A percentile compares a stretch with the other conserved stretches of the same genome.
Evolutionary conservation across 768 basidiomycete species (phyloP).

Genomic region (Pleurotus djamor): DNA sequence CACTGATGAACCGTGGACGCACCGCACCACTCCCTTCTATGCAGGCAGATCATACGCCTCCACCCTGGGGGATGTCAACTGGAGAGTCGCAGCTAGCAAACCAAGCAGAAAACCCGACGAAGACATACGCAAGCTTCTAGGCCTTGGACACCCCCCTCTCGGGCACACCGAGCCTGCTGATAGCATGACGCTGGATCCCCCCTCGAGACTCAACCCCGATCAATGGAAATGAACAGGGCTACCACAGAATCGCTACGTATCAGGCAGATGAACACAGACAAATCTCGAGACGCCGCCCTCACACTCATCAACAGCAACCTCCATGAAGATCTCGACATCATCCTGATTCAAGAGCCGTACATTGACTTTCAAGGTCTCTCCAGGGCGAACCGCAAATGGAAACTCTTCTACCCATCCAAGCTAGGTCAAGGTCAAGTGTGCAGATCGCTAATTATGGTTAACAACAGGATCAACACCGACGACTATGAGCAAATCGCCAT

Average conservation of each 20-base stretch:
- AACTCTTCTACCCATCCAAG: constrained; percentile 22
- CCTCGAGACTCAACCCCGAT: not conserved
- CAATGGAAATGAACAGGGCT: not conserved
- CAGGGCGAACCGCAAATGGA: constrained; percentile 11
- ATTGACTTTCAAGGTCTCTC: constrained; percentile 16
- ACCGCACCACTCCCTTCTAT: not conserved
- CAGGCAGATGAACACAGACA: constrained; percentile 24
- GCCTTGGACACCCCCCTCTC: too few species aligned
- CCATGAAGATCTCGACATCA: constrained; percentile 15
- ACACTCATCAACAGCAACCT: constrained; percentile 6
- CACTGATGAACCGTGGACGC: constrained; percentile 1
- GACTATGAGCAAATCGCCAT: constrained; percentile 4
- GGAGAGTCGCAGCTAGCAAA: not conserved
- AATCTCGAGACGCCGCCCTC: constrained; percentile 14
- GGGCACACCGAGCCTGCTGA: constrained; percentile 8
- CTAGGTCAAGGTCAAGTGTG: not conserved
- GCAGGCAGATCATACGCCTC: not conserved
- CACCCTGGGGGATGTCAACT: not conserved
- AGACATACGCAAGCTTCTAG: too few species aligned
- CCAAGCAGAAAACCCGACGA: too few species aligned
- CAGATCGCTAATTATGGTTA: constrained; percentile 6
- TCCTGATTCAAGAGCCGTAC: constrained; percentile 27
- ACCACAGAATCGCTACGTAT: constrained; percentile 10
- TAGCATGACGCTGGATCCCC: constrained; percentile 10
- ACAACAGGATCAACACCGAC: not conserved